Evolutionary conservation across 345 rosid genomes (phyloP).

Genomic region (Corchorus capsularis): DNA sequence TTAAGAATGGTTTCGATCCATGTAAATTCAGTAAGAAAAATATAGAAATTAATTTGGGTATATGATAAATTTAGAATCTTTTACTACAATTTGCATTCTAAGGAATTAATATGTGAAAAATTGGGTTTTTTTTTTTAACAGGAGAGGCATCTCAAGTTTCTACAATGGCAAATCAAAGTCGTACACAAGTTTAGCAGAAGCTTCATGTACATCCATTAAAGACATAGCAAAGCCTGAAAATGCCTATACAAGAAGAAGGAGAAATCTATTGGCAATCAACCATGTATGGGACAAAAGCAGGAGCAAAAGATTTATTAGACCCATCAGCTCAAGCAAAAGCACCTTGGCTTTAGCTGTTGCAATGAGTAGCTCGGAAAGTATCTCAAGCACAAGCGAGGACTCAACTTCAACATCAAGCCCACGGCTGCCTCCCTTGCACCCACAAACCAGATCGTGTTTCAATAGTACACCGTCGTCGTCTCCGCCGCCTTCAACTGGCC

Average conservation of each 20-base stretch:
- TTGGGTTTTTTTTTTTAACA: constrained; percentile 28
- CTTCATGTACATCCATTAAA: constrained; percentile 48
- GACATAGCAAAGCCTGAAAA: constrained; percentile 82
- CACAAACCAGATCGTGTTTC: constrained; percentile 40
- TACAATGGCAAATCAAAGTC: constrained; percentile 88
- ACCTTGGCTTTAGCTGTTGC: constrained; percentile 71
- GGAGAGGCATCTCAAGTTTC: constrained; percentile 81
- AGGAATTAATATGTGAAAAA: neutral
- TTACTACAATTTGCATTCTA: neutral
- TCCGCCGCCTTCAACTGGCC: constrained; percentile 27
- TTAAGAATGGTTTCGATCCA: neutral
- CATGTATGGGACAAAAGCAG: constrained; percentile 66
- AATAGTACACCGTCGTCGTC: constrained; percentile 30
- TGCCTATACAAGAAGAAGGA: constrained; percentile 49
- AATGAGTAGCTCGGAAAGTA: constrained; percentile 63
- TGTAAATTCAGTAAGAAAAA: neutral
- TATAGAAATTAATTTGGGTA: neutral
- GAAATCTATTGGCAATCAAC: constrained; percentile 60
- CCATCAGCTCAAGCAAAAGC: constrained; percentile 61
- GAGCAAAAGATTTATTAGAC: constrained; percentile 45
- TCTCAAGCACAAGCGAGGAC: constrained; percentile 55
- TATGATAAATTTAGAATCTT: neutral
- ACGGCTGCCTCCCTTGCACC: constrained; percentile 73
- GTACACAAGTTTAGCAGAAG: constrained; percentile 57
- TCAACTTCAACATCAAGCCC: constrained; percentile 47